Percentiles rank a stretch among this genome's conserved stretches.
phyloP scores from a whole-genome alignment of 257 asterid species.

The Parsonsia alboflavescens region DNA sequence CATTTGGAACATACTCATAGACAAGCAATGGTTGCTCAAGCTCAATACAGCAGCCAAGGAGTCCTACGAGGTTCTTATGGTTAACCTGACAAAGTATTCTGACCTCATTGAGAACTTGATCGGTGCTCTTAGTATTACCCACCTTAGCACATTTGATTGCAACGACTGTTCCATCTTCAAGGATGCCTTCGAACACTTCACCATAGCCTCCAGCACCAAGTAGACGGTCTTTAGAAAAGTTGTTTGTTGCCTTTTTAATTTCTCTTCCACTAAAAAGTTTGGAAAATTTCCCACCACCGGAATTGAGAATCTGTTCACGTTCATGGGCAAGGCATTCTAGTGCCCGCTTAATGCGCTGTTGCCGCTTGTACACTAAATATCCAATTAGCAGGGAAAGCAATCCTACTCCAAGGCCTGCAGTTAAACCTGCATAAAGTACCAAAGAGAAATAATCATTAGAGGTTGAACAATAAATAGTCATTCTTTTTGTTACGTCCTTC shows the following conservation, averaged over 20 bases:
- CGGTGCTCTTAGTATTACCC: conserved; percentile 77
- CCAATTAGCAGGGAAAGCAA: conserved; percentile 33
- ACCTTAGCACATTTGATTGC: conserved; percentile 91
- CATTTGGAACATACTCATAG: conserved; percentile 66
- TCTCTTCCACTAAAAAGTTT: conserved; percentile 68
- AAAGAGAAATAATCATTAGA: neutral
- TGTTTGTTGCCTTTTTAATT: conserved; percentile 71
- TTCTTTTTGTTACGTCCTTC: no score
- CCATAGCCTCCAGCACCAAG: conserved; percentile 94
- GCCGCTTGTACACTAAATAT: conserved; percentile 48
- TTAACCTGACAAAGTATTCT: conserved; percentile 90
- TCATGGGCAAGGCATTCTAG: conserved; percentile 57
- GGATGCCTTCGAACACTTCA: conserved; percentile 72
- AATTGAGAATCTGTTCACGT: conserved; percentile 71
- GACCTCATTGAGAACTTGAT: conserved; percentile 87
- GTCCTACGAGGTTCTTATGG: conserved; percentile 74
- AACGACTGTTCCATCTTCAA: conserved; percentile 58
- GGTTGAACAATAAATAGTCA: no score
- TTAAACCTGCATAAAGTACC: conserved; percentile 45
- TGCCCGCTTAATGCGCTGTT: conserved; percentile 49
- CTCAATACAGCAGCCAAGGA: no score
- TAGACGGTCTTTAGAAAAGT: conserved; percentile 67
- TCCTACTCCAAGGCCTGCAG: conserved; percentile 50
- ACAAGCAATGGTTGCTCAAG: conserved; percentile 78
- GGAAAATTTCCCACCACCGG: conserved; percentile 70